These are phyloP conservation scores for Xylaria palmicola DNA, from an alignment of 495 filamentous ascomycete species.

Conservation along the genomic window DNA sequence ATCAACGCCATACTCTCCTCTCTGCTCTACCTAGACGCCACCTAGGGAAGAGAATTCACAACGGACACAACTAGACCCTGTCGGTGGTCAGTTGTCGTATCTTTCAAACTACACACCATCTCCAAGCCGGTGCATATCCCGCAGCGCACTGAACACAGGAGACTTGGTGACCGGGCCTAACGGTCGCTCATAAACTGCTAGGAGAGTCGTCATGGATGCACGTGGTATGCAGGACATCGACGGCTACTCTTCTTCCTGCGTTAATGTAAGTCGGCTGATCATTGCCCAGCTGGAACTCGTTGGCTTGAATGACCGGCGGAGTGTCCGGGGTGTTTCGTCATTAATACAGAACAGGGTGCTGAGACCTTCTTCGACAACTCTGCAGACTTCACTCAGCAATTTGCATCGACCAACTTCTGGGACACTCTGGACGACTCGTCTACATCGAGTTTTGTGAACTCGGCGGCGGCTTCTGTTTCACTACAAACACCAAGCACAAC, in stretches of 20 bases:
- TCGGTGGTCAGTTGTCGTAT: not conserved
- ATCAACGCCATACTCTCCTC: not conserved
- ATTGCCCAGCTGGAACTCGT: conserved; percentile 6
- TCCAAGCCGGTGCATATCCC: not conserved
- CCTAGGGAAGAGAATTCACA: not conserved
- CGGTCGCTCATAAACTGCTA: conserved; percentile 25
- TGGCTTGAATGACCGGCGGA: not conserved
- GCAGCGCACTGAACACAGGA: conserved; percentile 2
- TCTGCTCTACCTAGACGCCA: not conserved
- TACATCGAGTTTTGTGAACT: conserved; percentile 33
- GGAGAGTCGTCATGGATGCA: conserved; percentile 38
- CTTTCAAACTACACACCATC: not conserved
- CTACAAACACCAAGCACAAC: conserved; percentile 28
- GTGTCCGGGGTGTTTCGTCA: not conserved
- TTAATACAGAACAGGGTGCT: conserved; percentile 28
- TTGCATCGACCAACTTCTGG: conserved; percentile 34
- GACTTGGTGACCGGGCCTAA: conserved; percentile 8
- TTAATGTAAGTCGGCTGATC: conserved; percentile 27
- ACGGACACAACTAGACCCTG: not conserved
- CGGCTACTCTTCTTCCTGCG: conserved; percentile 27
- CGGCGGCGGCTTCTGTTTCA: conserved; percentile 27
- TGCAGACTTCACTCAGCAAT: conserved; percentile 31
- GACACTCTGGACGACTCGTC: conserved; percentile 34
- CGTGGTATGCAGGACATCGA: conserved; percentile 39
- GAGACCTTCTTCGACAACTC: conserved; percentile 35